These are phyloP conservation scores for Fonsecaea multimorphosa DNA, from an alignment of 2,329 filamentous ascomycete species.

Conservation along the genomic window DNA sequence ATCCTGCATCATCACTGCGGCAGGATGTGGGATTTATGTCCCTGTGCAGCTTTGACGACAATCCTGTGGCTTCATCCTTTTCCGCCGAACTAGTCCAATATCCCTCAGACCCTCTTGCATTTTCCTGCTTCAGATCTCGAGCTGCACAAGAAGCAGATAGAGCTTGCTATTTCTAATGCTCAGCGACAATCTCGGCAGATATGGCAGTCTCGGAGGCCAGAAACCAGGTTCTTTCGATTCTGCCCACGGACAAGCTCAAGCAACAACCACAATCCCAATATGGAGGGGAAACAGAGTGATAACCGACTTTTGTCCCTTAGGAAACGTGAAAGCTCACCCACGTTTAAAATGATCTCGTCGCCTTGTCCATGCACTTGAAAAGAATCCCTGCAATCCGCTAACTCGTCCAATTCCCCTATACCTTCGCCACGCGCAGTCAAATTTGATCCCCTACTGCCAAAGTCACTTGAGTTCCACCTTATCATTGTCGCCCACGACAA, in stretches of 20 bases:
- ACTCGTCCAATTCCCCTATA: neutral
- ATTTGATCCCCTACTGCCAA: neutral
- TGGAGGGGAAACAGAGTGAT: neutral
- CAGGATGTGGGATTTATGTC: neutral
- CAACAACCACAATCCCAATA: neutral
- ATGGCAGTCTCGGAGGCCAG: no score
- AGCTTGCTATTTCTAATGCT: no score
- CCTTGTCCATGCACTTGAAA: neutral
- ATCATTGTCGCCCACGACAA: constrained; percentile 63
- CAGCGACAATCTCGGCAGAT: no score
- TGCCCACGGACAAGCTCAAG: neutral
- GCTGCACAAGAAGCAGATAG: no score
- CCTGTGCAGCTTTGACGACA: neutral
- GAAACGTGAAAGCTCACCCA: neutral
- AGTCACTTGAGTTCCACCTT: constrained; percentile 37
- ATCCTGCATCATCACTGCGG: neutral
- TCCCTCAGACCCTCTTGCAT: neutral
- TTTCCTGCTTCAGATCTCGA: neutral
- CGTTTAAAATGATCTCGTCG: neutral
- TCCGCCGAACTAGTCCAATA: neutral
- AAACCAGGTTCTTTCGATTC: no score
- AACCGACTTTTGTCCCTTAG: neutral
- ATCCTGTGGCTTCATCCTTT: neutral
- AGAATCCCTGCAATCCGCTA: neutral
- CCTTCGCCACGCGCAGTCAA: neutral